Evolutionary conservation across 495 filamentous ascomycete genomes (phyloP), one percentile per base, ranked within the genome.

Genomic region (Clohesyomyces aquaticus): DNA sequence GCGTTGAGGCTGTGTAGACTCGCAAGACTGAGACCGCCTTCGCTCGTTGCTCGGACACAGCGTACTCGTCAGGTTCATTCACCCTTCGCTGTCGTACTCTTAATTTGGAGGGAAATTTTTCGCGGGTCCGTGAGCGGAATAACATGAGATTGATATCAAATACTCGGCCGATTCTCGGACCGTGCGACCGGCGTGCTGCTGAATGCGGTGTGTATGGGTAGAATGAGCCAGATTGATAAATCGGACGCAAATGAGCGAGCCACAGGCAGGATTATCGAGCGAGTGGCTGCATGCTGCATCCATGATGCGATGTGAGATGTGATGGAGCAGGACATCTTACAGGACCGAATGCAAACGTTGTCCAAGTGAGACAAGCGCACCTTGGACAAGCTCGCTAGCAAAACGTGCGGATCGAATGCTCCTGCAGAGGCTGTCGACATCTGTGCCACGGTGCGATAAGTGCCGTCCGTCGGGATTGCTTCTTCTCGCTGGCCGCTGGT

Each of bases 1-100:
- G 63, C 63, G 63, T 51, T 66, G 63, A 61, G 63, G 63, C 63
- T 66, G 63, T 66, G 63, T 46, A 28, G 29, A 23, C 25, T 28
- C n/a, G 22, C 8, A 28, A n/a, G 29, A 54, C 21, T 38, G 49
- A n/a, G n/a, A n/a, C 21, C 22, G 26, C 4, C 22, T 25, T 3
- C n/a, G 38, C 19, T 3, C 16, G n/a, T 26, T 21, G 32, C 35
- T 18, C 19, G 52, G n/a, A 29, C 42, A 10, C 16, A 19, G 22
- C 10, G 27, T 55, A 35, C 35, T 22, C 49, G 55, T 55, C 51
- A 55, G 50, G 43, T 29, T 41, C 16, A 6, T 8, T n/a, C n/a
- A n/a, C n/a, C 16, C 28, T 52, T 14, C 25, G 41, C 23, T 26
- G 51, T 46, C 38, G 41, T 54, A 18, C 23, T 26, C 47, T 12